A percentile compares a stretch with the other conserved stretches of the same genome.
Evolutionary conservation across 1,284 basidiomycete genomes (phyloP).

Genomic region (Bondarzewia mesenterica): DNA sequence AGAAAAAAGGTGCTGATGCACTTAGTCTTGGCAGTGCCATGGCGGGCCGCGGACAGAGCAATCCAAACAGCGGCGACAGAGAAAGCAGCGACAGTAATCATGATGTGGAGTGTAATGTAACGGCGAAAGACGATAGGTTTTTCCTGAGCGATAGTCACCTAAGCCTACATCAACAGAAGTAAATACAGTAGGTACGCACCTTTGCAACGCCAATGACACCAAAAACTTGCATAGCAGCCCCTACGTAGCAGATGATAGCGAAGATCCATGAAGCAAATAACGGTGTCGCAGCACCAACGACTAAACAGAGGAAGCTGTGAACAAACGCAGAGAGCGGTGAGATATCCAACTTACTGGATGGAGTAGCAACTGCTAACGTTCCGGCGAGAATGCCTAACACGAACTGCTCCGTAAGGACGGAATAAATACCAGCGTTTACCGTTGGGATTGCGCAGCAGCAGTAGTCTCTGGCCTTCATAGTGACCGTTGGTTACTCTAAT

Average conservation of each 20-base stretch:
- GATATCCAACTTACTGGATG: constrained; percentile 62
- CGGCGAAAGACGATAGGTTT: constrained; percentile 67
- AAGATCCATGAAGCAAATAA: constrained; percentile 69
- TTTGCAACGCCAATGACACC: constrained; percentile 78
- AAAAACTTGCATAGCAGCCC: constrained; percentile 63
- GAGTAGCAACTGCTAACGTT: constrained; percentile 72
- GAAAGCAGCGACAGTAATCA: constrained; percentile 55
- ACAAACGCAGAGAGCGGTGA: constrained; percentile 3
- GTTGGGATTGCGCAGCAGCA: constrained; percentile 82
- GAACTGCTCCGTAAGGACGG: constrained; percentile 72
- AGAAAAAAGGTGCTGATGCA: constrained; percentile 64
- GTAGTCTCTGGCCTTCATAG: constrained; percentile 62
- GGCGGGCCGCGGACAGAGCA: constrained; percentile 67
- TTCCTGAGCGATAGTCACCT: constrained; percentile 42
- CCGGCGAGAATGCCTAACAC: constrained; percentile 64
- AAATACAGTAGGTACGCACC: constrained; percentile 32
- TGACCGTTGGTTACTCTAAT: too few relatives aligned
- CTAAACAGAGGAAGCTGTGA: constrained; percentile 29
- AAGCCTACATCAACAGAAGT: neutral
- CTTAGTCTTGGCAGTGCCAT: constrained; percentile 56
- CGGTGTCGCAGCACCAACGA: constrained; percentile 79
- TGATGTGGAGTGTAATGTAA: constrained; percentile 65
- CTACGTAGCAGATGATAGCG: constrained; percentile 67
- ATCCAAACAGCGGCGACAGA: constrained; percentile 75
- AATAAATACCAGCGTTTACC: constrained; percentile 81